Evolutionary conservation across 805 yeast genomes (phyloP).

Genomic region (Wickerhamomyces xylosicus): DNA sequence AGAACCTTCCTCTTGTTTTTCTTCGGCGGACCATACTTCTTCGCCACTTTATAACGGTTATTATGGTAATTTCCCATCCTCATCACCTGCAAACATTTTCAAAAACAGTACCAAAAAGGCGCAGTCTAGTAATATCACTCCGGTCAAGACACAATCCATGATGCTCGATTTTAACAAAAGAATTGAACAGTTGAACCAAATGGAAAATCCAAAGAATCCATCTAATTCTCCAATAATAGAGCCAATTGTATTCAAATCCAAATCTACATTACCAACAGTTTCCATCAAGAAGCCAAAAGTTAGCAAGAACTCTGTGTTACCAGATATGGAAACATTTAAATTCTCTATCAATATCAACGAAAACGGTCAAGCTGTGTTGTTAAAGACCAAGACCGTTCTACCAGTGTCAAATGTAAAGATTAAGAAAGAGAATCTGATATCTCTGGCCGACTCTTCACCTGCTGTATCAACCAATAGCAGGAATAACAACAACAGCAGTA

Average conservation of each 20-base stretch:
- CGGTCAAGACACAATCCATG: constrained; percentile 14
- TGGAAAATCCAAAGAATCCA: constrained; percentile 9
- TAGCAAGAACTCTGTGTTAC: too few relatives aligned
- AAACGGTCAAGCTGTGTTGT: constrained; percentile 16
- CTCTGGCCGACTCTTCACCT: too few relatives aligned
- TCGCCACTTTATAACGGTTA: constrained; percentile 21
- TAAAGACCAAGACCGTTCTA: constrained; percentile 6
- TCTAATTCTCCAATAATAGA: constrained; percentile 12
- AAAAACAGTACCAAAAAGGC: constrained; percentile 3
- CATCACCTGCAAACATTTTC: constrained; percentile 9
- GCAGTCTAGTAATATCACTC: constrained; percentile 16
- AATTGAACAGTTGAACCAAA: neutral
- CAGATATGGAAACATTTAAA: constrained; percentile 5
- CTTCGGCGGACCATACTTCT: constrained; percentile 18
- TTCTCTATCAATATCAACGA: constrained; percentile 16
- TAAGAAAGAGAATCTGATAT: too few relatives aligned
- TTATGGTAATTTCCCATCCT: constrained; percentile 16
- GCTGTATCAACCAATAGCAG: neutral
- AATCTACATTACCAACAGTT: neutral
- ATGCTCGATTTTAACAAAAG: neutral
- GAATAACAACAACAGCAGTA: constrained; percentile 13
- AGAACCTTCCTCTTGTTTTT: constrained; percentile 16
- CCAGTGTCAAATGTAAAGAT: too few relatives aligned
- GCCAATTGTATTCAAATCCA: constrained; percentile 1
- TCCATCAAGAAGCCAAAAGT: neutral